These are phyloP conservation scores for Rhypophila decipiens DNA, from an alignment of 495 filamentous ascomycete species.

Conservation along the genomic window DNA sequence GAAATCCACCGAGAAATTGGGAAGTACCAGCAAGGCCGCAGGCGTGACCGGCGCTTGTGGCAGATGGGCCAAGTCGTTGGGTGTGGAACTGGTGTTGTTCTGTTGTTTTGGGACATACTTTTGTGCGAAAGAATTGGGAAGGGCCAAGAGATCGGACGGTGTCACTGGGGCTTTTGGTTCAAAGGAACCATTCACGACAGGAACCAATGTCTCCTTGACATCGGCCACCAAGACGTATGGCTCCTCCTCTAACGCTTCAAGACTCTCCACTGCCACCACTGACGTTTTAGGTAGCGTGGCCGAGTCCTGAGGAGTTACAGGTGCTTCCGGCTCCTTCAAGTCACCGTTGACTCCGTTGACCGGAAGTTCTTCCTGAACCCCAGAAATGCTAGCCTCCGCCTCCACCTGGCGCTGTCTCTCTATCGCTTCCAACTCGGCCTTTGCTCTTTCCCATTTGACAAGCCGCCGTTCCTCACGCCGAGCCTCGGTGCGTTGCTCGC, in stretches of 20 bases:
- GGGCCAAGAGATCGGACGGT: not conserved
- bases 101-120: not conserved
- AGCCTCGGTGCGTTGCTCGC: slow-evolving; percentile 70
- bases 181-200: not conserved
- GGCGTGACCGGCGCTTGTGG: slow-evolving; percentile 21
- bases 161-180: slow-evolving; percentile 2
- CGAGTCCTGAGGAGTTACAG: not conserved
- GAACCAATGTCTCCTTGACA: not conserved
- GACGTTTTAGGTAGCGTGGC: no score
- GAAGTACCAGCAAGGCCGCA: slow-evolving; percentile 19
- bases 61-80: not conserved
- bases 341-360: not conserved
- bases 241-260: no score
- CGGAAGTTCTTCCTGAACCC: not conserved
- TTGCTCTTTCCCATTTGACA: slow-evolving; percentile 86
- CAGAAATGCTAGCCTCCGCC: slow-evolving; percentile 23
- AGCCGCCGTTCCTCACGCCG: slow-evolving; percentile 73
- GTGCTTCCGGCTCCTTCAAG: not conserved
- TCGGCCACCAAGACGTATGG: no score
- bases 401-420: slow-evolving; percentile 63
- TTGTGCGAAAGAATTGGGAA: slow-evolving; percentile 1
- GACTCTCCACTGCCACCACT: no score
- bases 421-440: slow-evolving; percentile 71
- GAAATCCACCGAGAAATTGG: slow-evolving; percentile 15
- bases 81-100: not conserved